phyloP scores from a whole-genome alignment of 2,329 filamentous ascomycete species.

The Aspergillus ustus region DNA sequence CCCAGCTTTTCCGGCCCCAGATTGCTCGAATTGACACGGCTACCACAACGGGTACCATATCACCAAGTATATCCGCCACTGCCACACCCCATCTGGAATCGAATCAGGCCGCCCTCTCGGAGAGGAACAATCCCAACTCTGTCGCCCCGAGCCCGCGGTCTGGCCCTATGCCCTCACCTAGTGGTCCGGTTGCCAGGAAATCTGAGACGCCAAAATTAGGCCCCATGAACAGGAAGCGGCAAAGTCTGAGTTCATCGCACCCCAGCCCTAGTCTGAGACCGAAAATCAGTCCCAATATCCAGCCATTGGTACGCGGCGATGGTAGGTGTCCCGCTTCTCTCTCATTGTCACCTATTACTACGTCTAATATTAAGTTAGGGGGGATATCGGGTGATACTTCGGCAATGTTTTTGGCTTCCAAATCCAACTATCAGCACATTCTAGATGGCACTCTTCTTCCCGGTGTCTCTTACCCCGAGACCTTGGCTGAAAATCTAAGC shows the following conservation, averaged over 20 bases:
- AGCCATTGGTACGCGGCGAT: constrained; percentile 78
- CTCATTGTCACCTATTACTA: neutral
- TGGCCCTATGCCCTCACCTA: constrained; percentile 58
- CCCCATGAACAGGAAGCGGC: constrained; percentile 66
- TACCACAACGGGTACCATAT: constrained; percentile 45
- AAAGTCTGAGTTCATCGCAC: constrained; percentile 73
- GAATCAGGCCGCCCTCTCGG: constrained; percentile 38
- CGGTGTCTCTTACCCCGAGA: constrained; percentile 86
- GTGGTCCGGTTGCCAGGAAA: constrained; percentile 44
- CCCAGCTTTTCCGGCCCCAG: constrained; percentile 46
- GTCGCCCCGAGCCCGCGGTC: constrained; percentile 58
- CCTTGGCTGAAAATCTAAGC: constrained; percentile 89
- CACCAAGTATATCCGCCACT: constrained; percentile 66
- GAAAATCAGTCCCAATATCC: constrained; percentile 91
- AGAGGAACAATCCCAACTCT: constrained; percentile 37
- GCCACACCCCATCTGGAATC: constrained; percentile 59
- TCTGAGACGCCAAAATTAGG: constrained; percentile 55
- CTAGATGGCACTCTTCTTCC: constrained; percentile 90
- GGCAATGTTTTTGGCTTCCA: constrained; percentile 81
- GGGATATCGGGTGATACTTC: constrained; percentile 62
- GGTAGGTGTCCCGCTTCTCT: constrained; percentile 51
- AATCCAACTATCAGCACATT: constrained; percentile 98
- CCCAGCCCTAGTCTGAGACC: constrained; percentile 85
- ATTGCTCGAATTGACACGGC: constrained; percentile 57
- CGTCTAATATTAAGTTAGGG: constrained; percentile 23